These are phyloP conservation scores for Cladobotryum protrusum DNA, from an alignment of 2,329 filamentous ascomycete species.

Conservation along the genomic window DNA sequence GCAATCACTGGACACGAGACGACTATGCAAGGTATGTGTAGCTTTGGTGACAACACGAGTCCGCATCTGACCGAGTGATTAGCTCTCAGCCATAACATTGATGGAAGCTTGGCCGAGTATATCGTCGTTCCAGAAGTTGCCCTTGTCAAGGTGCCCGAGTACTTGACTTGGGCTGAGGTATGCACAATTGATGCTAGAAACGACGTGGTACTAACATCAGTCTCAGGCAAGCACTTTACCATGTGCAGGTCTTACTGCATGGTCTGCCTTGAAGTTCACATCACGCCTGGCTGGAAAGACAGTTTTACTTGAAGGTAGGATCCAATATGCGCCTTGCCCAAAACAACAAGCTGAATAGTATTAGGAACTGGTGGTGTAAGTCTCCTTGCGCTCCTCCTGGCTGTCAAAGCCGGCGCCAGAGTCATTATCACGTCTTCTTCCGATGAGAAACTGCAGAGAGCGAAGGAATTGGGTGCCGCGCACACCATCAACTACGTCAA, in stretches of 20 bases:
- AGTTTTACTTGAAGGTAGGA: constrained; percentile 6
- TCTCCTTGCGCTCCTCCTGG: constrained; percentile 34
- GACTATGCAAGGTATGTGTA: background rate
- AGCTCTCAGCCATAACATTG: constrained; percentile 2
- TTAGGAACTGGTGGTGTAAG: constrained; percentile 36
- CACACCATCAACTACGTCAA: constrained; percentile 44
- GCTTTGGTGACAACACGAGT: background rate
- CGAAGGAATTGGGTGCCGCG: constrained; percentile 20
- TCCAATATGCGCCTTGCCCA: no score
- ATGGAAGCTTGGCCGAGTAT: constrained; percentile 7
- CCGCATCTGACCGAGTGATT: background rate
- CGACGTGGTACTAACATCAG: background rate
- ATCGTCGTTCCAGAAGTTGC: constrained; percentile 1
- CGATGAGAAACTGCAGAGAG: constrained; percentile 39
- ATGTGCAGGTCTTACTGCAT: constrained; percentile 7
- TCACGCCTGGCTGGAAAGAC: constrained; percentile 5
- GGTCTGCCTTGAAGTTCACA: constrained; percentile 4
- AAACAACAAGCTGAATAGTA: background rate
- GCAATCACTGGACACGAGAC: constrained; percentile 5
- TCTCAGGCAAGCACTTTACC: constrained; percentile 5
- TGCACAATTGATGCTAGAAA: background rate
- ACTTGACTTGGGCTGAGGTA: constrained; percentile 8
- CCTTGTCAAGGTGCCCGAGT: constrained; percentile 3
- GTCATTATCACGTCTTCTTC: constrained; percentile 47
- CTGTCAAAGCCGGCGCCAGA: constrained; percentile 44